Evolutionary conservation across 2,329 filamentous ascomycete genomes (phyloP).

Genomic region (Pestalotiopsis sp.): DNA sequence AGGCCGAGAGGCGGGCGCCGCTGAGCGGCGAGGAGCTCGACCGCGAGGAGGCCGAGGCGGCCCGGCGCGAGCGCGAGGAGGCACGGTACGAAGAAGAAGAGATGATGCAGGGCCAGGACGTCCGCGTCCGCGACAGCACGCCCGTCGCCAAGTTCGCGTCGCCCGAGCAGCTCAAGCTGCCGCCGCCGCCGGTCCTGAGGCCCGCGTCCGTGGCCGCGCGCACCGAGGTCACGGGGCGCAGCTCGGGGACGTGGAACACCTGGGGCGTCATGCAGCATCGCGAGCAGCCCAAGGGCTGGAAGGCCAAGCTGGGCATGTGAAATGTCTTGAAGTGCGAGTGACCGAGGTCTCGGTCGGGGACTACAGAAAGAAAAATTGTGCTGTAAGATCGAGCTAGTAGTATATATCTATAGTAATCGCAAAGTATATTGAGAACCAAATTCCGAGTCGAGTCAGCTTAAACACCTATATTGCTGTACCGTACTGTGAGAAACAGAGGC

Average conservation of each 20-base stretch:
- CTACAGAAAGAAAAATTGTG: neutral
- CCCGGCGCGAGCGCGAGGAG: neutral
- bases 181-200: neutral
- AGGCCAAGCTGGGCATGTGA: slow-evolving; percentile 9
- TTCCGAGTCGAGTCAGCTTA: neutral
- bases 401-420: neutral
- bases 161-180: slow-evolving; percentile 8
- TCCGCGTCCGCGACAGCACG: slow-evolving; percentile 3
- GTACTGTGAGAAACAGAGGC: too few species aligned
- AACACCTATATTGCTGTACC: too few species aligned
- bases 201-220: slow-evolving; percentile 2
- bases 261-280: slow-evolving; percentile 18
- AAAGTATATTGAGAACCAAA: neutral
- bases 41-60: neutral
- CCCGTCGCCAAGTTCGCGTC: neutral
- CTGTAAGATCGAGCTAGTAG: neutral
- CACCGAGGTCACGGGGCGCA: slow-evolving; percentile 8
- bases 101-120: neutral
- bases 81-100: neutral
- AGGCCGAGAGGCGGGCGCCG: neutral
- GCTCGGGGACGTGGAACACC: slow-evolving; percentile 15
- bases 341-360: neutral
- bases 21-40: neutral
- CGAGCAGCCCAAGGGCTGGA: slow-evolving; percentile 8
- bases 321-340: neutral